Evolutionary conservation across 2,329 filamentous ascomycete genomes (phyloP).

Genomic region (Arachnopeziza araneosa): DNA sequence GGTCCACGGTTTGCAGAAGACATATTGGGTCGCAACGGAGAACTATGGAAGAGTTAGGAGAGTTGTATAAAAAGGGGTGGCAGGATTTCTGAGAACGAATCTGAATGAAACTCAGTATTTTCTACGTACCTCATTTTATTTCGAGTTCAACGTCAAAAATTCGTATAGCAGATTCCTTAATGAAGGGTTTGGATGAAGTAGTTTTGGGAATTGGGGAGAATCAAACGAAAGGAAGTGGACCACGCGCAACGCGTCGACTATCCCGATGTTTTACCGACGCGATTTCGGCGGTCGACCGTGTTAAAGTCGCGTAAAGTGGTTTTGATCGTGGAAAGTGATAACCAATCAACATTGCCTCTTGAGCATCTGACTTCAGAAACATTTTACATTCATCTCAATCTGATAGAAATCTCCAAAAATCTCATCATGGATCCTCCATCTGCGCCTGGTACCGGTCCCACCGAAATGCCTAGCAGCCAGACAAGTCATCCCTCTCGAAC

Average conservation of each 20-base stretch:
- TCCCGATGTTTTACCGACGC: too few species aligned
- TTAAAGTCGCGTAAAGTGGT: slow-evolving; percentile 19
- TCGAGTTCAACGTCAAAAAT: neutral
- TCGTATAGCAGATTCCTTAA: neutral
- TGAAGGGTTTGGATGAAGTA: neutral
- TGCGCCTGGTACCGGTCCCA: slow-evolving; percentile 17
- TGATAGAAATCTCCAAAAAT: neutral
- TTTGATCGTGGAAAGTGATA: neutral
- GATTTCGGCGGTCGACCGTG: too few species aligned
- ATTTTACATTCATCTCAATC: neutral
- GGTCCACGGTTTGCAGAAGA: slow-evolving; percentile 76
- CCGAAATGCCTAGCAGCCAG: slow-evolving; percentile 11
- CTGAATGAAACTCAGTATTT: neutral
- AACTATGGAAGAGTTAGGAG: slow-evolving; percentile 48
- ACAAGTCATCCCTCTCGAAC: slow-evolving; percentile 36
- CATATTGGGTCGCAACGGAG: slow-evolving; percentile 74
- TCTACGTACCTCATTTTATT: slow-evolving; percentile 31
- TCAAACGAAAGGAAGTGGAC: neutral
- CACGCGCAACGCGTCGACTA: too few species aligned
- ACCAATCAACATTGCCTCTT: neutral
- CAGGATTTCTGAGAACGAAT: neutral
- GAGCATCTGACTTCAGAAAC: neutral
- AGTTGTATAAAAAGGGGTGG: slow-evolving; percentile 9
- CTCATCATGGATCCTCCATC: slow-evolving; percentile 34
- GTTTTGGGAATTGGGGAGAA: neutral